Conservation (phyloP, 2,329 filamentous ascomycete species). For the Venturia carpophila region DNA sequence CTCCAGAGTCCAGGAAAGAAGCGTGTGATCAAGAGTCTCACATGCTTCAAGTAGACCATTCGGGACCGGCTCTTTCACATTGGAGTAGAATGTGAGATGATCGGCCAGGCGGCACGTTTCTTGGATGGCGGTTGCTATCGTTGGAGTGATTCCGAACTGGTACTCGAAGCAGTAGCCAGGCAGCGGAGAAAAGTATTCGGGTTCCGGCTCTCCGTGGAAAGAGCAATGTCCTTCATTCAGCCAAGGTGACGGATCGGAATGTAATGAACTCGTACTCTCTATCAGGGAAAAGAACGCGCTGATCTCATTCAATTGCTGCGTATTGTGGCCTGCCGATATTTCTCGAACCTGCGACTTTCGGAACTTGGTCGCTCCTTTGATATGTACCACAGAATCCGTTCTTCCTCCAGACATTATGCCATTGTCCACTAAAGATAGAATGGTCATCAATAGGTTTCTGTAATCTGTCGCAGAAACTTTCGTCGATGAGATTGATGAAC, state of each 20-base stretch:
- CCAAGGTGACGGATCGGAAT: background rate
- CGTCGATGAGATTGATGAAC: background rate
- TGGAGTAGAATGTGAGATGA: constrained; percentile 5
- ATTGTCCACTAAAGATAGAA: background rate
- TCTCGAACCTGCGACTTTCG: background rate
- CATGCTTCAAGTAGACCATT: background rate
- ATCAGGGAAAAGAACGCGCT: constrained; percentile 2
- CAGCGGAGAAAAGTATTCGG: background rate
- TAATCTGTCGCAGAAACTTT: background rate
- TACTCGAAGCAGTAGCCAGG: constrained; percentile 6
- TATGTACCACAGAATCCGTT: background rate
- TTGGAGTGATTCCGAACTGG: constrained; percentile 6
- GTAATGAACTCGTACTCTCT: background rate
- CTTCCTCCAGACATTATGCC: background rate
- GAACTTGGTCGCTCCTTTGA: constrained; percentile 8
- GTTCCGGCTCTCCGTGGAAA: background rate
- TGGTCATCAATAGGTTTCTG: background rate
- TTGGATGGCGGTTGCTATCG: constrained; percentile 1
- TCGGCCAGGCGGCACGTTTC: constrained; percentile 6
- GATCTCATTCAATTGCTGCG: constrained; percentile 9
- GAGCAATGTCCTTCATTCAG: background rate
- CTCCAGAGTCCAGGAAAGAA: background rate
- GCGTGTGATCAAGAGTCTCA: background rate
- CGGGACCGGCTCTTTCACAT: background rate
- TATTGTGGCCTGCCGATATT: background rate